phyloP scores from a whole-genome alignment of 179 eudicot genomes.

The Carnegiea gigantea region DNA sequence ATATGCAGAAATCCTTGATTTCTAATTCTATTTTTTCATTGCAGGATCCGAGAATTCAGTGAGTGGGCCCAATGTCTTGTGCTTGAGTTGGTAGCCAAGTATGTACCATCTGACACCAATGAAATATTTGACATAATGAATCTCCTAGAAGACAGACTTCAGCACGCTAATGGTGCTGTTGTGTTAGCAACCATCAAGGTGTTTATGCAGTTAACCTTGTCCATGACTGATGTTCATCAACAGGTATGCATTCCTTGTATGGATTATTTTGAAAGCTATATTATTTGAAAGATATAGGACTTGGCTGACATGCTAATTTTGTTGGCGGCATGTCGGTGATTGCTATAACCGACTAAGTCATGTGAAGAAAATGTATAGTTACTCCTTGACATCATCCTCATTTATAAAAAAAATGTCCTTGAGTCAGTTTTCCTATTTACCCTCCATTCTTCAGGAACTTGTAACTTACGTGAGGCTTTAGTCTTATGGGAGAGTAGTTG shows the following conservation, averaged over 20 bases:
- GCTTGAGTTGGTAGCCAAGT: constrained; percentile 88
- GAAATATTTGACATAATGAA: constrained; percentile 98
- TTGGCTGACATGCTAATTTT: not conserved
- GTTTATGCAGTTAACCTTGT: constrained; percentile 87
- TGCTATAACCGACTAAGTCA: not conserved
- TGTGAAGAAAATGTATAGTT: not conserved
- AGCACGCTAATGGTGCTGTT: constrained; percentile 99
- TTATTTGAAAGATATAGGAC: not conserved
- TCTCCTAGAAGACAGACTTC: constrained; percentile 98
- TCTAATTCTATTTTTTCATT: constrained; percentile 16
- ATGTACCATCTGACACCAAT: constrained; percentile 77
- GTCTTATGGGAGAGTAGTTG: not conserved
- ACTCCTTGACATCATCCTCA: not conserved
- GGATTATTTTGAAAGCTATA: not conserved
- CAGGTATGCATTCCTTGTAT: constrained; percentile 55
- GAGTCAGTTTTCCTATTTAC: not conserved
- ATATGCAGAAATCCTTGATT: not conserved
- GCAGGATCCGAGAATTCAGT: constrained; percentile 90
- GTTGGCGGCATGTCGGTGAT: not conserved
- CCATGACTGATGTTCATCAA: constrained; percentile 98
- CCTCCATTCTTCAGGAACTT: not conserved
- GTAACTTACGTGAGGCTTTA: not conserved
- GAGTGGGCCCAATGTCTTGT: constrained; percentile 98
- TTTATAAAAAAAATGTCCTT: not conserved
- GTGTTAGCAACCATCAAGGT: constrained; percentile 92